These are phyloP conservation scores for Fusarium bactridioides DNA, from an alignment of 2,329 filamentous ascomycete species.

Conservation along the genomic window DNA sequence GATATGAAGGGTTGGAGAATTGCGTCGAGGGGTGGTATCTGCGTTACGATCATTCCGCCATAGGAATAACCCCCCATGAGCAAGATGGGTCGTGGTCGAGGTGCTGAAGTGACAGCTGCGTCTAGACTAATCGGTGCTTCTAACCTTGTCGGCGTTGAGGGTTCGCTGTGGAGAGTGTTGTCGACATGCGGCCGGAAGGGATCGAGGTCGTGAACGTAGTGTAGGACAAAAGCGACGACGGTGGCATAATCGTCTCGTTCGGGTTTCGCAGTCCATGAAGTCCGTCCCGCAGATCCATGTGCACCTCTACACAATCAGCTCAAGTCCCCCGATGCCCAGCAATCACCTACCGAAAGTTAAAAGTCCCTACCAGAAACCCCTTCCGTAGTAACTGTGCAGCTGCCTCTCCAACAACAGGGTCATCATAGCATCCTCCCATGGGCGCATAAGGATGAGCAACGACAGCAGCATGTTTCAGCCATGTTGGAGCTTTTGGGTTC, in stretches of 20 bases:
- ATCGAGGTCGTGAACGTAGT: conserved; percentile 72
- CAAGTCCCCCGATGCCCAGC: not conserved
- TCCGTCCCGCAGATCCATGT: conserved; percentile 74
- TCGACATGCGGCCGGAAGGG: conserved; percentile 43
- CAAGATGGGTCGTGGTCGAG: conserved; percentile 46
- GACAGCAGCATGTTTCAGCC: conserved; percentile 64
- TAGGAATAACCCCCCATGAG: conserved; percentile 89
- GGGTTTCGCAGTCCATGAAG: conserved; percentile 85
- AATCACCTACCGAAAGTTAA: conserved; percentile 83
- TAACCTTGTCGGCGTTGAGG: conserved; percentile 1
- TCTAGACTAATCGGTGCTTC: not conserved
- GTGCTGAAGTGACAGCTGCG: not conserved
- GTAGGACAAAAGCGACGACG: conserved; percentile 79
- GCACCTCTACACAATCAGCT: conserved; percentile 69
- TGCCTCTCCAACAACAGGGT: conserved; percentile 76
- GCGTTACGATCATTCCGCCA: conserved; percentile 81
- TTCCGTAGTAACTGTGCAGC: conserved; percentile 69
- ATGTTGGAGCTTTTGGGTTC: conserved; percentile 47
- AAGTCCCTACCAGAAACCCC: conserved; percentile 82
- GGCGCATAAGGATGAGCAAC: conserved; percentile 92
- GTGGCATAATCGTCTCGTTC: conserved; percentile 86
- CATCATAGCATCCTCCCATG: conserved; percentile 85
- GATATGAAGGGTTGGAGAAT: conserved; percentile 68
- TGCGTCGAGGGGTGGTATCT: conserved; percentile 68
- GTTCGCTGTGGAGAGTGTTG: not conserved